These are phyloP conservation scores for Pseudotsuga menziesii DNA, from an alignment of 75 land plant species.

Conservation along the genomic window DNA sequence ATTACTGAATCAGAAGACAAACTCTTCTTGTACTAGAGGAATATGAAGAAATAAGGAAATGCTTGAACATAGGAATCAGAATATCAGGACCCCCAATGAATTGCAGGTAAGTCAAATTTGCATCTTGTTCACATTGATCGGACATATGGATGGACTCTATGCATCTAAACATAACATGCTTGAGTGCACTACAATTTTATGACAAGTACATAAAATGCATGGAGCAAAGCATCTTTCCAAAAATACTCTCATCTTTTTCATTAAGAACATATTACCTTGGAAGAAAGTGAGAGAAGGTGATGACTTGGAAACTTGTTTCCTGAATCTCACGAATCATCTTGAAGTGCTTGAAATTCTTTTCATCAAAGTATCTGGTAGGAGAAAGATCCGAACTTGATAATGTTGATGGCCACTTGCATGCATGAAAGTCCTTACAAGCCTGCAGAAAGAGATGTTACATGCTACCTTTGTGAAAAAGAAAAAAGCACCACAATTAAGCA, in stretches of 20 bases:
- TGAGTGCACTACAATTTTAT: neutral
- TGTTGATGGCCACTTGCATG: slow-evolving; percentile 78
- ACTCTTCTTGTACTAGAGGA: neutral
- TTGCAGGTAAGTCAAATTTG: neutral
- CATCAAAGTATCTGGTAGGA: slow-evolving; percentile 70
- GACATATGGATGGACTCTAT: neutral
- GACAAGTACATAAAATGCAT: neutral
- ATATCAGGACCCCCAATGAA: neutral
- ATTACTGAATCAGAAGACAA: too few species aligned
- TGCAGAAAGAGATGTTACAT: slow-evolving; percentile 18
- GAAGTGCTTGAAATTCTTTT: slow-evolving; percentile 45
- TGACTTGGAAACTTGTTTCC: slow-evolving; percentile 41
- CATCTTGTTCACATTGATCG: neutral
- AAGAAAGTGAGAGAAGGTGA: slow-evolving; percentile 90
- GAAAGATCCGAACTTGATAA: slow-evolving; percentile 37
- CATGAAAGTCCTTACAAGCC: slow-evolving; percentile 84
- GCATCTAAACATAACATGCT: neutral
- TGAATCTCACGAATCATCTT: slow-evolving; percentile 31
- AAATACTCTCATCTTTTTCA: slow-evolving; percentile 1
- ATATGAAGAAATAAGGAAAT: neutral
- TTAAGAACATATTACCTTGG: slow-evolving; percentile 60
- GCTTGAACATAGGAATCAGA: neutral
- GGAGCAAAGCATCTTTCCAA: slow-evolving; percentile 7
- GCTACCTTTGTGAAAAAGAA: neutral
- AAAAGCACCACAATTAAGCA: neutral